These are phyloP conservation scores for Ganoderma meredithae DNA, from an alignment of 1,284 basidiomycete genomes.

Conservation along the genomic window DNA sequence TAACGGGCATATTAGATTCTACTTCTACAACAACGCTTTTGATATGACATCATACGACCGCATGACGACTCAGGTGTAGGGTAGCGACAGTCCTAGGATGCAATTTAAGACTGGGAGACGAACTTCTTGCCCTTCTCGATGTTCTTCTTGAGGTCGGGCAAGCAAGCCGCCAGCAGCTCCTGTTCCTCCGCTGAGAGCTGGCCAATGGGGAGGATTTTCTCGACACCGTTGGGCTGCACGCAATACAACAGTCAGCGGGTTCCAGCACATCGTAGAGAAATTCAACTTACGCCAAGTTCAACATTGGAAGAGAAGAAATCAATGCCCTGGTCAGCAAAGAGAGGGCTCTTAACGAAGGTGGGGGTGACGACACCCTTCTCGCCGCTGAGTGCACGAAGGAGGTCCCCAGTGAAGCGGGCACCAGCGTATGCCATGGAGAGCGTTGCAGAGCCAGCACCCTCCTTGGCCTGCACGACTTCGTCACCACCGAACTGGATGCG, in stretches of 20 bases:
- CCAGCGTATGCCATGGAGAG: slow-evolving; percentile 94
- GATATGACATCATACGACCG: slow-evolving; percentile 23
- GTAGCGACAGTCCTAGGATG: slow-evolving; percentile 1
- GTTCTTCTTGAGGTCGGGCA: slow-evolving; percentile 96
- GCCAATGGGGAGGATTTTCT: slow-evolving; percentile 88
- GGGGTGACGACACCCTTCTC: slow-evolving; percentile 88
- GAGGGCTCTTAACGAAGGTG: slow-evolving; percentile 89
- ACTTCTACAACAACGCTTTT: slow-evolving; percentile 34
- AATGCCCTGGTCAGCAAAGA: slow-evolving; percentile 84
- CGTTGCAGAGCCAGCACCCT: slow-evolving; percentile 86
- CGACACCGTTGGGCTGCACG: slow-evolving; percentile 82
- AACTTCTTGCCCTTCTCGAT: slow-evolving; percentile 94
- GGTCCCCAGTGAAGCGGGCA: slow-evolving; percentile 86
- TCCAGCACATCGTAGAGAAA: slow-evolving; percentile 10
- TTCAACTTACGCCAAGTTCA: slow-evolving; percentile 82
- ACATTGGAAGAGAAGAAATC: slow-evolving; percentile 92
- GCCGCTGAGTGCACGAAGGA: slow-evolving; percentile 87
- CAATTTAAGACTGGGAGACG: slow-evolving; percentile 48
- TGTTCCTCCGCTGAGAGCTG: slow-evolving; percentile 81
- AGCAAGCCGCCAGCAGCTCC: slow-evolving; percentile 86
- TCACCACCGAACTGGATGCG: slow-evolving; percentile 98
- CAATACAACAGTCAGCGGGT: slow-evolving; percentile 20
- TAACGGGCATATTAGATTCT: slow-evolving; percentile 29
- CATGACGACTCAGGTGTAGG: slow-evolving; percentile 10
- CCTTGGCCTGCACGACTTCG: slow-evolving; percentile 94